Conservation (phyloP, 495 filamentous ascomycete genomes). For the Antarctomyces pellizariae region DNA sequence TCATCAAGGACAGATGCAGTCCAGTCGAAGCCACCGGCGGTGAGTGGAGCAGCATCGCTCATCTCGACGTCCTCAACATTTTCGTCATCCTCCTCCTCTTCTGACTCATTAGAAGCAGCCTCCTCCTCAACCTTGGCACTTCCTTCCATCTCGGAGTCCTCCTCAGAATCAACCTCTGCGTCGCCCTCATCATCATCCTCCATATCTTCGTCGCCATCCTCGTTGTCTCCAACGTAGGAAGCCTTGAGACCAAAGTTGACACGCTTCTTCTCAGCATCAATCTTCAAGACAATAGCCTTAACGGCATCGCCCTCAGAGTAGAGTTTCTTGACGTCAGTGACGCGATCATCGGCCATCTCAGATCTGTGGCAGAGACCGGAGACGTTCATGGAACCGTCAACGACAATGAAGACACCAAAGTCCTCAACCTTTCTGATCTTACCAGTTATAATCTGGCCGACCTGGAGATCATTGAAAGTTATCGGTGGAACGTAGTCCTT, state of each 20-base stretch:
- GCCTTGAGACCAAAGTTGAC: conserved; percentile 83
- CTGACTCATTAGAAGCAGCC: conserved; percentile 22
- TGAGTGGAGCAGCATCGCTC: conserved; percentile 33
- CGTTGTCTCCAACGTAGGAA: conserved; percentile 55
- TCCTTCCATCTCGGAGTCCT: conserved; percentile 21
- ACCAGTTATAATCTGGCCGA: conserved; percentile 62
- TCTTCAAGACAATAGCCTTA: conserved; percentile 65
- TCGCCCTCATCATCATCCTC: conserved; percentile 19
- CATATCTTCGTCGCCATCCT: conserved; percentile 27
- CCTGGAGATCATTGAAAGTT: conserved; percentile 45
- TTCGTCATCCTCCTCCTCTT: conserved; percentile 17
- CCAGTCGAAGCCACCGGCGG: conserved; percentile 71
- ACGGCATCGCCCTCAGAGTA: conserved; percentile 77
- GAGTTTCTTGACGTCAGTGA: conserved; percentile 58
- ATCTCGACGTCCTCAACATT: conserved; percentile 20
- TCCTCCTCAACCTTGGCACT: conserved; percentile 20
- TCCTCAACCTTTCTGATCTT: conserved; percentile 83
- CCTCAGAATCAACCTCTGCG: conserved; percentile 19
- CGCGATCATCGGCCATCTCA: conserved; percentile 62
- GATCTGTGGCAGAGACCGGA: conserved; percentile 81
- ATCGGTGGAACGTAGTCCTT: conserved; percentile 48
- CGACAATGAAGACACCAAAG: conserved; percentile 79
- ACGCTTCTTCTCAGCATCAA: conserved; percentile 46
- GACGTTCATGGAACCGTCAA: conserved; percentile 65
- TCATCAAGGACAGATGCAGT: conserved; percentile 33